Evolutionary conservation across 2,329 filamentous ascomycete species (phyloP).

Genomic region (Aaosphaeria arxii): DNA sequence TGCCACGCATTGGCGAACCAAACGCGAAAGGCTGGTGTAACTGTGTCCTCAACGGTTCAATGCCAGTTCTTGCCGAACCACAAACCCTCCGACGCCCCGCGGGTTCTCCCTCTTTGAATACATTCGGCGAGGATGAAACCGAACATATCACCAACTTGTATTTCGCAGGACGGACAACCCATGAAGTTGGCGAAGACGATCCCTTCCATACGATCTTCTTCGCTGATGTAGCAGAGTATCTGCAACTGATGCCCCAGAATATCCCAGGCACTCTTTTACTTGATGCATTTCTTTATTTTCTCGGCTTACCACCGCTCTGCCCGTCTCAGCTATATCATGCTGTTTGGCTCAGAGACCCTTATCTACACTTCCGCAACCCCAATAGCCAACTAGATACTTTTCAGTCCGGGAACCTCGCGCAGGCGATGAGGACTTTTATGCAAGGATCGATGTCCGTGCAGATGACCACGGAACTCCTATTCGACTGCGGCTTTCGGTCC

Average conservation of each 20-base stretch:
- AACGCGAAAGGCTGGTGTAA: constrained; percentile 66
- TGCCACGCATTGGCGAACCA: constrained; percentile 71
- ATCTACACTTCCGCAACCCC: constrained; percentile 38
- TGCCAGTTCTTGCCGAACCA: constrained; percentile 37
- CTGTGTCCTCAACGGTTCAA: too few relatives aligned
- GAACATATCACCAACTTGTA: constrained; percentile 47
- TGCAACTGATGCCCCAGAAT: constrained; percentile 46
- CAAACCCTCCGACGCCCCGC: constrained; percentile 10
- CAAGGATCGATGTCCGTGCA: constrained; percentile 12
- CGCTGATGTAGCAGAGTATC: constrained; percentile 66
- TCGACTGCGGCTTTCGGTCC: constrained; percentile 20
- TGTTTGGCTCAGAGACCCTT: constrained; percentile 52
- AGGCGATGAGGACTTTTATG: constrained; percentile 7
- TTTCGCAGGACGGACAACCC: constrained; percentile 69
- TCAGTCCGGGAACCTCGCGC: neutral
- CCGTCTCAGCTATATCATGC: constrained; percentile 17
- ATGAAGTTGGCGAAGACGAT: constrained; percentile 74
- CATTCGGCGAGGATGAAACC: constrained; percentile 51
- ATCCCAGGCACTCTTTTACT: constrained; percentile 51
- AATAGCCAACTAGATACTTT: neutral
- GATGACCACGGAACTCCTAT: constrained; percentile 23
- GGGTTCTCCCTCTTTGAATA: neutral
- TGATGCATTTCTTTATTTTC: constrained; percentile 59
- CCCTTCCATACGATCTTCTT: constrained; percentile 80
- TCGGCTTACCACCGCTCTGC: constrained; percentile 51